Base-by-base conservation (phyloP, 768 basidiomycete species). In the Mycena pura region DNA sequence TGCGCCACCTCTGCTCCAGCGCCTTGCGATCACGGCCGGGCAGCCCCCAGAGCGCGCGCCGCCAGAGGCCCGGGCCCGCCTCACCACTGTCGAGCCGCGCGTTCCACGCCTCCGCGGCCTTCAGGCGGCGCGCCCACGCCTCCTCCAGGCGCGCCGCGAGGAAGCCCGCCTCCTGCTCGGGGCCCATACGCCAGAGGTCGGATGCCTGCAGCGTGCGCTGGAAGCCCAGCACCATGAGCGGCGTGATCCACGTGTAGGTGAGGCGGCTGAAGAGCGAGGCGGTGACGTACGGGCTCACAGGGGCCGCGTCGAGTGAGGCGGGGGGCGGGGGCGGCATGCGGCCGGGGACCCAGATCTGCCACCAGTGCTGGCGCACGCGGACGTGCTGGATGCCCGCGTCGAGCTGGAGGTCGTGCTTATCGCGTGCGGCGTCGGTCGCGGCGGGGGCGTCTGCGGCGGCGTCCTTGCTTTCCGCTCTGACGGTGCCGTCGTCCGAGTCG, bases 141-240 rank as follows among this genome's bases (percentile, higher is more conserved):
- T 70, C 77, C 58, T 90, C 82, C 21, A 93, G 80, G 62, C 76
- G 74, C 6, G 72, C 72, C 1, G 86, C 80, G 21, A 92, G 77
- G 14, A 63, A 58, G 0, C 77, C 82, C 22, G 84, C 76, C 65
- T 86, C 80, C 34, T 82, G 80, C 10, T 78, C 68, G 5, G 77
- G 70, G 56, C 86, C 84, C 66, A 92, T 76, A 68, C 84, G 84
- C 89, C 89, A 91, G 8, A 92, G 73, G 74, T 93, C 92, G 1
- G 87, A 82, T 0, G 88, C 87, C 68, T 90, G 89, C 11, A 93
- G 77, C 2, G 89, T 88, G 38, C 91, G 80, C 69, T 90, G 87
- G 69, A 86, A 91, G 0, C 90, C 90, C 28, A 88, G 76, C 48
- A 81, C 83, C 84, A 86, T 86, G 31, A 87, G 74, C 1, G 83